A percentile compares a stretch with the other conserved stretches of the same genome.
phyloP scores from a whole-genome alignment of 768 basidiomycete genomes.

The Tulasnella calospora region DNA sequence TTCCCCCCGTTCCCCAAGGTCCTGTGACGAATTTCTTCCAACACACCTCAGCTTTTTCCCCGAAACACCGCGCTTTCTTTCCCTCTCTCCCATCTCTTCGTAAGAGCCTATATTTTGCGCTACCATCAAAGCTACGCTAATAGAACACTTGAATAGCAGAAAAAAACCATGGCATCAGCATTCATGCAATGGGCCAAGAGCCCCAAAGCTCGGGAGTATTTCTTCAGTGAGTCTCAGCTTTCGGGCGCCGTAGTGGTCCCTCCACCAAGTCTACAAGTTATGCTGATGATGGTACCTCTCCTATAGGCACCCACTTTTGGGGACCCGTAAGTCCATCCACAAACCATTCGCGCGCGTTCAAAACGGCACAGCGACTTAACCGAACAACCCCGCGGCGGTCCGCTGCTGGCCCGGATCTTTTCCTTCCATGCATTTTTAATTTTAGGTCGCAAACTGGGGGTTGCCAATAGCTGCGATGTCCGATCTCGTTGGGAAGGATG shows the following conservation, averaged over 20 bases:
- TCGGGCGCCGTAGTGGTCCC: slow-evolving; percentile 9
- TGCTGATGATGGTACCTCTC: neutral
- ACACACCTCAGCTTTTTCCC: neutral
- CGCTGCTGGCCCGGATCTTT: slow-evolving; percentile 21
- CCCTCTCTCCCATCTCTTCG: neutral
- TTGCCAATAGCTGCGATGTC: slow-evolving; percentile 88
- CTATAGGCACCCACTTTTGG: slow-evolving; percentile 92
- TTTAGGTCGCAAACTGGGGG: slow-evolving; percentile 95
- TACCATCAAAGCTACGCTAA: neutral
- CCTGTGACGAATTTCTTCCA: slow-evolving; percentile 2
- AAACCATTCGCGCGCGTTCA: slow-evolving; percentile 13
- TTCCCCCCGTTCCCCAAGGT: neutral
- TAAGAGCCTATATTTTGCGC: neutral
- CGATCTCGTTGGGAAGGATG: slow-evolving; percentile 81
- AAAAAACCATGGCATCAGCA: slow-evolving; percentile 63
- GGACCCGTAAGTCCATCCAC: slow-evolving; percentile 66
- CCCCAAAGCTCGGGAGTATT: slow-evolving; percentile 87
- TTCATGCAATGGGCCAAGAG: slow-evolving; percentile 88
- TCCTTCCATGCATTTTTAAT: neutral
- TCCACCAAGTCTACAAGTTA: slow-evolving; percentile 28
- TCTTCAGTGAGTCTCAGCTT: slow-evolving; percentile 68
- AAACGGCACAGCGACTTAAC: neutral
- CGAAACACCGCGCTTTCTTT: neutral
- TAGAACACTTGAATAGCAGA: neutral
- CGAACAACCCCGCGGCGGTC: neutral